Base-by-base conservation (phyloP, 2,329 filamentous ascomycete species). In the Cordyceps cateniannulata region DNA sequence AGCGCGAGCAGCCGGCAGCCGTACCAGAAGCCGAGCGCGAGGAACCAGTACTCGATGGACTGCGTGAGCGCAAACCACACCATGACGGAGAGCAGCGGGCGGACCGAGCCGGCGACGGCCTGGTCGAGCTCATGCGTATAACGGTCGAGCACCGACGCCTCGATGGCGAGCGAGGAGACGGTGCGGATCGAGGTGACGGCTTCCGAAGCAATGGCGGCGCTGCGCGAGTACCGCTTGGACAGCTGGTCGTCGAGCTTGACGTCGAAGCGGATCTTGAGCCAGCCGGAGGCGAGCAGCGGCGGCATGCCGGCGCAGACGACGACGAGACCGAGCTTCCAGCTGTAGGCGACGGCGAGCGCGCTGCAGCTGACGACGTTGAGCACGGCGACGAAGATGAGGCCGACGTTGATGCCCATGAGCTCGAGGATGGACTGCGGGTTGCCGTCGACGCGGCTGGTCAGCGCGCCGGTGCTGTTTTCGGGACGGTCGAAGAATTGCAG, bases 311-410 rank as follows among this genome's bases (percentile, higher is more conserved):
- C 77, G 47, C 77, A 74, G 0, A 77, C 68, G 29, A 73, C 69
- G 0, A 80, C 76, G 2, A 81, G 68, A 0, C 73, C 75, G 1
- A 82, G 67, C 40, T 75, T 79, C 77, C 76, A 82, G 1, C 72
- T 73, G 57, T 73, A 70, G 0, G 67, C 72, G 2, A 82, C 64
- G 0, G 75, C 70, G 0, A 82, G 65, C 1, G 76, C 69, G 24
- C 70, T 72, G 59, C 70, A 74, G 3, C 72, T 69, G 1, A 77
- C 29, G 0, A 82, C 62, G 29, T 72, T 79, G 44, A 78, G 62
- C 1, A 76, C n/a, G 6, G 73, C 67, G 22, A 78, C 71, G 1
- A 79, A 50, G 14, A 81, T 73, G 6, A 80, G 62, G 1, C 69
- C 71, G 7, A 80, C 64, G 47, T 75, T 81, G 51, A 74, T 68